Evolutionary conservation across 2,329 filamentous ascomycete species (phyloP).

Genomic region (Teratosphaeria zuluensis): DNA sequence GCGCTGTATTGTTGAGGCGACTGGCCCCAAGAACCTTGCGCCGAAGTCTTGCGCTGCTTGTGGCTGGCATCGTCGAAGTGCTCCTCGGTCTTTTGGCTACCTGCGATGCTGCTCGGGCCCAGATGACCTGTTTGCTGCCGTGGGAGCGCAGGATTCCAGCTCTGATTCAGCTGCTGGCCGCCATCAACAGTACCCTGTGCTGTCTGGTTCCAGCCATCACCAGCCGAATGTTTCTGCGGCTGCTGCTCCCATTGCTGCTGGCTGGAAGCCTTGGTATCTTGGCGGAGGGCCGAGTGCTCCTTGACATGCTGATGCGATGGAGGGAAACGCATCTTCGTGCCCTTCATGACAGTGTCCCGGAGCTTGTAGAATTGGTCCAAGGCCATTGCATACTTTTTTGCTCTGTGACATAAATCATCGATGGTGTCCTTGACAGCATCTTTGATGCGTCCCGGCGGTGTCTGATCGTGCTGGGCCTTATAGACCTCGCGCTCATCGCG

Average conservation of each 20-base stretch:
- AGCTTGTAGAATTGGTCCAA: neutral
- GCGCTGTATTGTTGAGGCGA: neutral
- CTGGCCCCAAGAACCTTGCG: neutral
- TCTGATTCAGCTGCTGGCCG: neutral
- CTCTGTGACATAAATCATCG: neutral
- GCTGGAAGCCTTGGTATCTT: neutral
- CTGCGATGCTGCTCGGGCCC: neutral
- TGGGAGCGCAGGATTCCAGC: neutral
- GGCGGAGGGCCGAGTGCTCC: neutral
- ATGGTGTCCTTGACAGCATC: neutral
- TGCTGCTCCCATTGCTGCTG: neutral
- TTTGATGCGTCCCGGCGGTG: neutral
- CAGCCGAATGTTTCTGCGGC: neutral
- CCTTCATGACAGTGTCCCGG: neutral
- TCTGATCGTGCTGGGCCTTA: neutral
- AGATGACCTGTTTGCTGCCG: neutral
- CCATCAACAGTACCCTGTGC: slow-evolving; percentile 3
- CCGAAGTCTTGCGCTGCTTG: neutral
- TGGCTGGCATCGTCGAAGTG: neutral
- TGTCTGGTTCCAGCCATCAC: slow-evolving; percentile 1
- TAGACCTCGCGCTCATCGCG: neutral
- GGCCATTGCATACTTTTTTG: neutral
- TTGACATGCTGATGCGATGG: neutral
- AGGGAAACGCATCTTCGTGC: neutral
- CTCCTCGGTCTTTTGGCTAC: neutral